These are phyloP conservation scores for Passiflora organensis DNA, from an alignment of 345 rosid genomes.

Conservation along the genomic window DNA sequence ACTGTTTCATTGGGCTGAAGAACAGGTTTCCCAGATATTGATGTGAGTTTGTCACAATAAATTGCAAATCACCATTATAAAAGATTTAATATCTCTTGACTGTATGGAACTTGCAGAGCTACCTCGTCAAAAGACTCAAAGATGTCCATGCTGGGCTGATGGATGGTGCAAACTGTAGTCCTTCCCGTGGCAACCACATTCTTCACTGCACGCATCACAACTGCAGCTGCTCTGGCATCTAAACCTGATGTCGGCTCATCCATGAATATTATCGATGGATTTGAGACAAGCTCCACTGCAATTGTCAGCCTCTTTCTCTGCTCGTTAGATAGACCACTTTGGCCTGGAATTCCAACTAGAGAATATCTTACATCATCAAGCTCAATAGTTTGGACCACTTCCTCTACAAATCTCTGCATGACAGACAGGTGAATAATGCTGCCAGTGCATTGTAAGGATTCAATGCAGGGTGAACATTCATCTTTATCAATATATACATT, in stretches of 20 bases:
- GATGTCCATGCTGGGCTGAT: conserved; percentile 10
- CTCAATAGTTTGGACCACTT: conserved; percentile 48
- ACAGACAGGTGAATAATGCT: not conserved
- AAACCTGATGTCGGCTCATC: conserved; percentile 60
- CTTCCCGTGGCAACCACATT: conserved; percentile 38
- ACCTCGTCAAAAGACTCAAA: conserved; percentile 61
- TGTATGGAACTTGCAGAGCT: not conserved
- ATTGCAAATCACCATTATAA: too few relatives aligned
- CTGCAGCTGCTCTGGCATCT: conserved; percentile 65
- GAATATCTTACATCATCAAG: conserved; percentile 43
- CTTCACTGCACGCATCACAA: conserved; percentile 56
- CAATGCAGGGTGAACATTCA: too few relatives aligned
- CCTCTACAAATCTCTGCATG: conserved; percentile 39
- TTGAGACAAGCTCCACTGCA: conserved; percentile 60
- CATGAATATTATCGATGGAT: conserved; percentile 59
- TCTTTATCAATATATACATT: too few relatives aligned
- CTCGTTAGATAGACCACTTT: conserved; percentile 46
- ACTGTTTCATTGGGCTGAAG: too few relatives aligned
- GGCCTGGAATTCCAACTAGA: conserved; percentile 43
- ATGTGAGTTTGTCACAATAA: too few relatives aligned
- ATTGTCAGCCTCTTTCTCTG: conserved; percentile 53
- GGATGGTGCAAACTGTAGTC: conserved; percentile 18
- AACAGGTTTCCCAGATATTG: too few relatives aligned
- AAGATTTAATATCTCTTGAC: too few relatives aligned
- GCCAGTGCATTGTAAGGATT: too few relatives aligned